A percentile compares a stretch with the other conserved stretches of the same genome.
phyloP scores from a whole-genome alignment of 768 basidiomycete genomes.

The Lanmaoa pseudosensibilis region DNA sequence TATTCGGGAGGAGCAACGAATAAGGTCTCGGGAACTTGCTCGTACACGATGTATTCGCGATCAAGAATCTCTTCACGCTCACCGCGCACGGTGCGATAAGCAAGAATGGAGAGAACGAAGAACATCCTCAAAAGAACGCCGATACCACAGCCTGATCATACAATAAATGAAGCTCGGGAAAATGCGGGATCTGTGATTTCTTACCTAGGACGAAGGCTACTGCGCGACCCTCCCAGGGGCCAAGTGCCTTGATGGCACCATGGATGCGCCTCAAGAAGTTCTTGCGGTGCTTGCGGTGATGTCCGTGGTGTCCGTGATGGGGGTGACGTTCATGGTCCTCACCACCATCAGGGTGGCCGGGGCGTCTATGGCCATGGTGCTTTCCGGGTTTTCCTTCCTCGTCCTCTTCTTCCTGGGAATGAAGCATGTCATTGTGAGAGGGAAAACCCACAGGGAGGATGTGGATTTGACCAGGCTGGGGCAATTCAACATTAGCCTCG shows the following conservation, averaged over 20 bases:
- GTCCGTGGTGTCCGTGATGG: slow-evolving; percentile 19
- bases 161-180: background rate
- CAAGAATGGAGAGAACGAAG: slow-evolving; percentile 67
- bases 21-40: slow-evolving; percentile 47
- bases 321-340: slow-evolving; percentile 5
- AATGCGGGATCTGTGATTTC: slow-evolving; percentile 20
- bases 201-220: slow-evolving; percentile 81
- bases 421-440: background rate
- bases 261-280: slow-evolving; percentile 63
- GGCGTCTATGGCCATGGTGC: background rate
- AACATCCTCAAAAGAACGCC: slow-evolving; percentile 81
- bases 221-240: slow-evolving; percentile 80
- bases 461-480: slow-evolving; percentile 25
- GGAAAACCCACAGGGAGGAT: slow-evolving; percentile 28
- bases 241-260: slow-evolving; percentile 64
- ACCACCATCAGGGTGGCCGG: background rate
- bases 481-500: slow-evolving; percentile 23
- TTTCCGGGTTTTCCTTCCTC: slow-evolving; percentile 13
- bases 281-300: slow-evolving; percentile 32
- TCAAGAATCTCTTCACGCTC: slow-evolving; percentile 43
- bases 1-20: slow-evolving; percentile 58
- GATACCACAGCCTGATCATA: slow-evolving; percentile 67
- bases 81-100: slow-evolving; percentile 55
- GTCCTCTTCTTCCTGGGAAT: slow-evolving; percentile 2
- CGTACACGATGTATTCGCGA: slow-evolving; percentile 43